These are phyloP conservation scores for Phytophthora colocasiae DNA, from an alignment of 352 stramenopile species.

Conservation along the genomic window DNA sequence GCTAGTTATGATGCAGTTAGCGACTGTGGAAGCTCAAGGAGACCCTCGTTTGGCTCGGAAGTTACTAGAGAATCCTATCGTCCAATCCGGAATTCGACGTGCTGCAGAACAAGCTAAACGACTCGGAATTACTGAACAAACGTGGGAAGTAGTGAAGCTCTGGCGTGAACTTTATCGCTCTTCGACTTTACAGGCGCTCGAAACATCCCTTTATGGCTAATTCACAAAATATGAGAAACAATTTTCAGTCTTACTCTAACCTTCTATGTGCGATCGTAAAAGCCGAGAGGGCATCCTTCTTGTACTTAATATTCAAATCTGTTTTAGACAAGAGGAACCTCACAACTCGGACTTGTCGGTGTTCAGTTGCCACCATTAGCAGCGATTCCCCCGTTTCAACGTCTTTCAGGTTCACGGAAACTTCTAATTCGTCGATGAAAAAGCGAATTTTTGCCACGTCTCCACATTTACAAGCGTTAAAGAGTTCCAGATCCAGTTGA, in stretches of 20 bases:
- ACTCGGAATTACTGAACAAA: constrained; percentile 37
- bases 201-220: constrained; percentile 1
- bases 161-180: constrained; percentile 67
- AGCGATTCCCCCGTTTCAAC: constrained; percentile 25
- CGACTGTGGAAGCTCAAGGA: constrained; percentile 61
- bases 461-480: constrained; percentile 31
- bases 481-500: constrained; percentile 41
- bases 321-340: constrained; percentile 31
- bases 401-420: constrained; percentile 45
- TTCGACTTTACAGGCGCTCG: constrained; percentile 43
- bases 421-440: constrained; percentile 46
- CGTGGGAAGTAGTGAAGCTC: constrained; percentile 61
- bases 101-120: constrained; percentile 54
- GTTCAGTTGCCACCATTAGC: constrained; percentile 42
- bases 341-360: constrained; percentile 15
- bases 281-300: constrained; percentile 20
- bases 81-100: constrained; percentile 43
- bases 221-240: too few relatives aligned
- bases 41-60: constrained; percentile 49
- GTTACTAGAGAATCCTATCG: constrained; percentile 40
- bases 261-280: constrained; percentile 10
- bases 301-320: constrained; percentile 31
- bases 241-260: too few relatives aligned
- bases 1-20: constrained; percentile 47
- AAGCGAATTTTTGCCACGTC: constrained; percentile 41